Conservation (phyloP, 805 yeast genomes). For the Teunomyces panamensis region DNA sequence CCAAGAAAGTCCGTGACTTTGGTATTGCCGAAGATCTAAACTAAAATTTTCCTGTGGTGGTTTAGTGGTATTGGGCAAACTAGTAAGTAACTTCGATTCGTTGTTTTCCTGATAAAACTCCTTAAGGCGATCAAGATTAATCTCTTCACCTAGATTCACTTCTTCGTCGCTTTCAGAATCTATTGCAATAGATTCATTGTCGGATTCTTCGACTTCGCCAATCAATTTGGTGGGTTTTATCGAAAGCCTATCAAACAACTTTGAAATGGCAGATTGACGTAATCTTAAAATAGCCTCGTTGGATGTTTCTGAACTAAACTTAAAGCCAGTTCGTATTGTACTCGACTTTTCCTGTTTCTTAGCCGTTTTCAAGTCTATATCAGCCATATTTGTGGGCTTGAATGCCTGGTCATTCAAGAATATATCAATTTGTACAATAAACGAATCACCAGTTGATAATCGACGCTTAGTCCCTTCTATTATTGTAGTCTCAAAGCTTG, state of each 20-base stretch:
- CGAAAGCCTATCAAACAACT: constrained; percentile 53
- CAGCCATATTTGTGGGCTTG: constrained; percentile 10
- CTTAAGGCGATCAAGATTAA: constrained; percentile 70
- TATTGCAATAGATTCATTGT: constrained; percentile 6
- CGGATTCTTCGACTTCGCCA: constrained; percentile 5
- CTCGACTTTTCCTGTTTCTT: constrained; percentile 17
- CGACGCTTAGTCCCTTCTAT: constrained; percentile 53
- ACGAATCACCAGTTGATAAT: constrained; percentile 72
- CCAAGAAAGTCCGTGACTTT: constrained; percentile 84
- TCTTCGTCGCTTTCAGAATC: constrained; percentile 10
- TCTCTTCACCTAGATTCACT: constrained; percentile 27
- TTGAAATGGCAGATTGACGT: constrained; percentile 53
- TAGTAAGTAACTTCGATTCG: constrained; percentile 51
- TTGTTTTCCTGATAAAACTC: constrained; percentile 73
- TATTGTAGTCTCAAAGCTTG: constrained; percentile 55
- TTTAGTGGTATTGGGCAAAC: constrained; percentile 63
- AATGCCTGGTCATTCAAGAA: constrained; percentile 46
- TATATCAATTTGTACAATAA: constrained; percentile 67
- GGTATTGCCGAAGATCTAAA: constrained; percentile 68
- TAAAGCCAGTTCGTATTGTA: constrained; percentile 15
- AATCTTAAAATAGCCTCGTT: constrained; percentile 50
- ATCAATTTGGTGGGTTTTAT: constrained; percentile 20
- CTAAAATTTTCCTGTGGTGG: constrained; percentile 48
- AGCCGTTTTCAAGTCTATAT: constrained; percentile 11
- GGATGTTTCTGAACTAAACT: constrained; percentile 45